Conservation (phyloP, 306 rosid genomes). For the Vigna hirtella region DNA sequence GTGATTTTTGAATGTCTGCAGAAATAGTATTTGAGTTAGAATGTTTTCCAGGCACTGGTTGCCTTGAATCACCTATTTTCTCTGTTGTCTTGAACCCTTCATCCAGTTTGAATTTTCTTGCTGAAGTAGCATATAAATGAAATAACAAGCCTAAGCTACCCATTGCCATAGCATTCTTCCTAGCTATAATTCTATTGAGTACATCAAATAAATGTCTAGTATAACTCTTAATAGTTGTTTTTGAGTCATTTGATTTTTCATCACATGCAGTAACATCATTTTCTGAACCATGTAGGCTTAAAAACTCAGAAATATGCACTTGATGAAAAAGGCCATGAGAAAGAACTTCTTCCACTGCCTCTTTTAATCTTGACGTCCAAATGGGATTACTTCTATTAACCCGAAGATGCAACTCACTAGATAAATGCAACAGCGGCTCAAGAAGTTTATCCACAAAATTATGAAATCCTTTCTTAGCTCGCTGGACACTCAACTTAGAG, state of each 20-base stretch:
- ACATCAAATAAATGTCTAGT: conserved; percentile 84
- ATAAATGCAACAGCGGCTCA: conserved; percentile 76
- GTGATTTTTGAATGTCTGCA: conserved; percentile 67
- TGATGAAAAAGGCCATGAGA: conserved; percentile 80
- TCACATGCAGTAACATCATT: not conserved
- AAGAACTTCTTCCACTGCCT: conserved; percentile 74
- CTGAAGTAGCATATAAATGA: conserved; percentile 61
- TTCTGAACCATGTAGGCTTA: conserved; percentile 65
- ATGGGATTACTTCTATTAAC: conserved; percentile 50
- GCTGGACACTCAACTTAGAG: conserved; percentile 73
- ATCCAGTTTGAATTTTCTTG: conserved; percentile 59
- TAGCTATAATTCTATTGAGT: conserved; percentile 57
- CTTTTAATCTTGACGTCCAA: conserved; percentile 57
- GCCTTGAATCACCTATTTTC: conserved; percentile 44
- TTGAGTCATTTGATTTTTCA: not conserved
- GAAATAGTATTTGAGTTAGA: conserved; percentile 48
- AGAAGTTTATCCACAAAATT: conserved; percentile 79
- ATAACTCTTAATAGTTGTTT: conserved; percentile 69
- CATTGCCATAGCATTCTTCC: conserved; percentile 66
- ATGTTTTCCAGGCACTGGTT: conserved; percentile 49
- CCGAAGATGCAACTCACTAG: conserved; percentile 59
- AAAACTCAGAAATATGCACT: conserved; percentile 75
- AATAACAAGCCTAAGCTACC: conserved; percentile 71
- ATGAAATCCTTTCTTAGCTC: conserved; percentile 71
- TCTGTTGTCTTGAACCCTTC: conserved; percentile 50